Evolutionary conservation across 2,329 filamentous ascomycete species (phyloP).

Genomic region (Phyllachora maydis): DNA sequence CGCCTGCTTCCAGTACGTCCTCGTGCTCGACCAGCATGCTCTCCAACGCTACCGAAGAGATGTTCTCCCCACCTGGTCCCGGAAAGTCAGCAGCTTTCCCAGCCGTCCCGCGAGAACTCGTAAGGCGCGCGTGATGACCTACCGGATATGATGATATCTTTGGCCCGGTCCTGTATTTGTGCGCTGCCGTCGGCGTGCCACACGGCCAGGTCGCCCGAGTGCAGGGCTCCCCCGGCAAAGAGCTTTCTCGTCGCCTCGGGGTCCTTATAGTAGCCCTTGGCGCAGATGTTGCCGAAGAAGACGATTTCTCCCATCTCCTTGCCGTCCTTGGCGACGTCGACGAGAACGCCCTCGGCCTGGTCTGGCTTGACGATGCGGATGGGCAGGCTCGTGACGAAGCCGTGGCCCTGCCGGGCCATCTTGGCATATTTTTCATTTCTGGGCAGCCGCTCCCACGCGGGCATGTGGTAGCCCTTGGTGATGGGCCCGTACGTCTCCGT

Average conservation of each 20-base stretch:
- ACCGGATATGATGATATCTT: constrained; percentile 97
- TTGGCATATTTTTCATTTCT: constrained; percentile 59
- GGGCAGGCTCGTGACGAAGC: constrained; percentile 66
- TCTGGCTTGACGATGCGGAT: constrained; percentile 67
- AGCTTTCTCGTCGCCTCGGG: constrained; percentile 66
- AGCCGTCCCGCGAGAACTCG: background rate
- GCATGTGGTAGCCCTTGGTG: constrained; percentile 80
- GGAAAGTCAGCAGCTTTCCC: background rate
- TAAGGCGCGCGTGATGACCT: constrained; percentile 9
- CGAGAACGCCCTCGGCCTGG: constrained; percentile 41
- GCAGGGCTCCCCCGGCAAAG: constrained; percentile 69
- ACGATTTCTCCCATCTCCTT: constrained; percentile 35
- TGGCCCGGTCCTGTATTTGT: constrained; percentile 82
- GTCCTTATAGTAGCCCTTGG: constrained; percentile 84
- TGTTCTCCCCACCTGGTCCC: constrained; percentile 70
- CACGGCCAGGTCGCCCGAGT: constrained; percentile 83
- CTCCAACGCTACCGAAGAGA: constrained; percentile 83
- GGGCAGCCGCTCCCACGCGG: constrained; percentile 60
- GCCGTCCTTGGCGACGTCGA: constrained; percentile 27
- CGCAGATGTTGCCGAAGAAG: constrained; percentile 80
- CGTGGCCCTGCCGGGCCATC: constrained; percentile 91
- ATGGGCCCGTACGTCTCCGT: constrained; percentile 88
- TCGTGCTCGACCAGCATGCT: constrained; percentile 77
- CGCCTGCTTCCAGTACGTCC: constrained; percentile 74
- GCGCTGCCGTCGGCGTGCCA: constrained; percentile 81